Evolutionary conservation across 2,329 filamentous ascomycete species (phyloP).

Genomic region (Orbilia javanica): DNA sequence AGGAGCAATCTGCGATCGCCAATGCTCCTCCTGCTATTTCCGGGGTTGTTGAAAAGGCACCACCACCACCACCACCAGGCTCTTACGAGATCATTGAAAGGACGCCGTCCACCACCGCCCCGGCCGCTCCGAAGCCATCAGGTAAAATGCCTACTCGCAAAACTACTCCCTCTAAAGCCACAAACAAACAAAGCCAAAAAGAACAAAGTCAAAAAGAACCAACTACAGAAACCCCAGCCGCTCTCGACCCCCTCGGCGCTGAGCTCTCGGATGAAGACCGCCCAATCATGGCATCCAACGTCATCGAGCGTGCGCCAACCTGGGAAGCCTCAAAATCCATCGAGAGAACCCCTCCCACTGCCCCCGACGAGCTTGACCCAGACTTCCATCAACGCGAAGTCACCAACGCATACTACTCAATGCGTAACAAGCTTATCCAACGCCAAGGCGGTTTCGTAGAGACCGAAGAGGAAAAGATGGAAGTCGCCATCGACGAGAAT

Average conservation of each 20-base stretch:
- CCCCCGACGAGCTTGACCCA: constrained; percentile 78
- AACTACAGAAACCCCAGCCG: neutral
- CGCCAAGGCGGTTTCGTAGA: constrained; percentile 84
- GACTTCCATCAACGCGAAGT: constrained; percentile 81
- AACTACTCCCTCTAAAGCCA: constrained; percentile 27
- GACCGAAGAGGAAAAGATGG: constrained; percentile 75
- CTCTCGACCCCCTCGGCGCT: constrained; percentile 43
- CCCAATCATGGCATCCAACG: constrained; percentile 53
- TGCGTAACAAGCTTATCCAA: constrained; percentile 85
- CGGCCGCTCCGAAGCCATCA: constrained; percentile 32
- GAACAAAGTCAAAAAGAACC: constrained; percentile 16
- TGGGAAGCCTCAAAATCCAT: constrained; percentile 63
- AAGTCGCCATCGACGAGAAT: constrained; percentile 77
- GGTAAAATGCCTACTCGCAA: constrained; percentile 31
- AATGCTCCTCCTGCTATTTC: constrained; percentile 18
- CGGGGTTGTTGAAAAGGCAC: neutral
- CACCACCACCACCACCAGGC: constrained; percentile 15
- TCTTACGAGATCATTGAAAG: constrained; percentile 53
- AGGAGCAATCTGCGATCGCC: constrained; percentile 38
- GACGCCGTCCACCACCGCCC: neutral
- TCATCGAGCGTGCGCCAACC: constrained; percentile 53
- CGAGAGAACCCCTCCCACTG: constrained; percentile 68
- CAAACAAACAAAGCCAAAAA: constrained; percentile 20
- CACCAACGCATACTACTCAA: constrained; percentile 82
- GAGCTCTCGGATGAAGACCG: constrained; percentile 52